Evolutionary conservation across 768 basidiomycete genomes (phyloP).

Genomic region (Pseudohyphozyma bogoriensis): DNA sequence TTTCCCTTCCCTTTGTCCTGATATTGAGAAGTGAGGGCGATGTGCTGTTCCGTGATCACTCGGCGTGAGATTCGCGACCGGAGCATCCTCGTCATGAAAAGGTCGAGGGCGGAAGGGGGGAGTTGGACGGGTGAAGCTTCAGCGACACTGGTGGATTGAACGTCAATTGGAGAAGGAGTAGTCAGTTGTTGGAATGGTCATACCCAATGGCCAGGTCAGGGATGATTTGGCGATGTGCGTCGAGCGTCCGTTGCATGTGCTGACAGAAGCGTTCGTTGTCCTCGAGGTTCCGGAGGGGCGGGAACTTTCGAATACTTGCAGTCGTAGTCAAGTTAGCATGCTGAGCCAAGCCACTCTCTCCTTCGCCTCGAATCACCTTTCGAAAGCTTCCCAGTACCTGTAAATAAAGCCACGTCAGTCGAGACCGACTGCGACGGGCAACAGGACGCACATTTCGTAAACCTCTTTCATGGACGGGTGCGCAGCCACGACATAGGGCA

Average conservation of each 20-base stretch:
- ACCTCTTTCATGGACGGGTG: conserved; percentile 73
- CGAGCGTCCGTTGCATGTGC: conserved; percentile 54
- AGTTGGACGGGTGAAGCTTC: conserved; percentile 75
- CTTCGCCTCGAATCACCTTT: conserved; percentile 48
- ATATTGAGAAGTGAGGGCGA: conserved; percentile 57
- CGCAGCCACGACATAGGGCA: conserved; percentile 78
- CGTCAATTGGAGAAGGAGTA: conserved; percentile 46
- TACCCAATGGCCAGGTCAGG: conserved; percentile 5
- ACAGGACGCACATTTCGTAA: conserved; percentile 61
- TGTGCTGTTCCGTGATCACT: conserved; percentile 79
- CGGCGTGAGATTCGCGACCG: conserved; percentile 80
- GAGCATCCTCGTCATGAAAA: conserved; percentile 84
- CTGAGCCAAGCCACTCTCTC: neutral
- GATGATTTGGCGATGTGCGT: conserved; percentile 58
- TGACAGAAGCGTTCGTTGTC: conserved; percentile 73
- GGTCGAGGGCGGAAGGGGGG: conserved; percentile 64
- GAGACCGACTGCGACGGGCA: conserved; percentile 34
- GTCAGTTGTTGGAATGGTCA: too few relatives aligned
- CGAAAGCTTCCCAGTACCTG: conserved; percentile 83
- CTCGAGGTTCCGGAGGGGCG: conserved; percentile 56
- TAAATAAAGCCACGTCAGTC: neutral
- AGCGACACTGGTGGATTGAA: conserved; percentile 65
- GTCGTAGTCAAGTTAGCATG: conserved; percentile 1
- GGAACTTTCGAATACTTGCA: conserved; percentile 61
- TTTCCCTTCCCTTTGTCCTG: conserved; percentile 35